Evolutionary conservation across 768 basidiomycete species (phyloP), one percentile per base, ranked within the genome.

Genomic region (Pleurotus tuoliensis): DNA sequence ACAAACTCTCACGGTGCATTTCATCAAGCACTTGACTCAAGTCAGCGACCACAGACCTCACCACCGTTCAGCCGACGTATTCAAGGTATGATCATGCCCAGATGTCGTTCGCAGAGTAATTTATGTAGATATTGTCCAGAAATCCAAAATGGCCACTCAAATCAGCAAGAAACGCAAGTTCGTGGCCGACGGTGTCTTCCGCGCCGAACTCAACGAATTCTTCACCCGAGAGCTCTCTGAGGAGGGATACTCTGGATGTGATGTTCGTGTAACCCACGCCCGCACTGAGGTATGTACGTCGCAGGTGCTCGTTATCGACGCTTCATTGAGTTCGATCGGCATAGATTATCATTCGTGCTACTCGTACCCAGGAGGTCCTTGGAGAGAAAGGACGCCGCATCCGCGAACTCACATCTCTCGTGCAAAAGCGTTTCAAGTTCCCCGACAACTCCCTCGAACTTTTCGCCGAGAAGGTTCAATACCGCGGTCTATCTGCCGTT

Each of bases 341-440:
- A 37, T 60, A 94, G 92, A 98, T 99, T 72, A 98, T 99, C 80
- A 98, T 99, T 78, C 94, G 96, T 67, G 97, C 97, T 57, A 98
- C 96, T 65, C 97, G 98, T 82, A 98, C 97, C 61, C 93, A 95
- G 74, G 95, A 98, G 72, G 95, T 98, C 63, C 85, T 98, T 63
- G 96, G 96, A 67, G 97, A 98, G 80, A 99, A 99, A 79, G 97
- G 96, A 61, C 94, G 96, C 70, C 91, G 97, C 73, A 98, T 99
- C 69, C 91, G 97, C 71, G 96, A 99, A 80, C 86, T 99, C 67
- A 99, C 96, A 61, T 82, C 94, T 45, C 90, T 99, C 75, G 94
- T 99, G 63, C 94, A 95, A 80, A 99, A 99, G 75, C 88, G 97
- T 65, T 98, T 99, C 88, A 95, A 93, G 75, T 98, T 98, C 86